These are phyloP conservation scores for Malus asiatica DNA, from an alignment of 306 rosid species.

Conservation along the genomic window DNA sequence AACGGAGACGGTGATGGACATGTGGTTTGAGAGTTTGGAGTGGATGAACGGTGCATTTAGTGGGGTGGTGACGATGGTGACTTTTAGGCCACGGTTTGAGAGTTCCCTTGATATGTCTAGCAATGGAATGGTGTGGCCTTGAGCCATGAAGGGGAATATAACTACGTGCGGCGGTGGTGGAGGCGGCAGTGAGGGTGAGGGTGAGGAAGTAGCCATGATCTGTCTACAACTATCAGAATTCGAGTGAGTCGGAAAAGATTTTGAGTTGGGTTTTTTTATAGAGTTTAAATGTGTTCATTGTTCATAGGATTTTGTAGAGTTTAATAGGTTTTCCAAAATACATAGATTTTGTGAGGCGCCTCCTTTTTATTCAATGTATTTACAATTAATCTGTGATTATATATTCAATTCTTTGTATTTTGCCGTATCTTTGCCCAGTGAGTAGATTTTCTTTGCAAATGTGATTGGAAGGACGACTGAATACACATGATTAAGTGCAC, in stretches of 20 bases:
- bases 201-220: neutral
- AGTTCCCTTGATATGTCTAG: slow-evolving; percentile 20
- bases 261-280: neutral
- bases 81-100: slow-evolving; percentile 2
- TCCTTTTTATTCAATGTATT: neutral
- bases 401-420: neutral
- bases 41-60: slow-evolving; percentile 14
- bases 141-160: slow-evolving; percentile 27
- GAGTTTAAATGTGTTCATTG: neutral
- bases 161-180: neutral
- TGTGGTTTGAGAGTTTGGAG: neutral
- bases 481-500: neutral
- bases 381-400: neutral
- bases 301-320: neutral
- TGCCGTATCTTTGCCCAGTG: neutral
- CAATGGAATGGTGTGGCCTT: slow-evolving; percentile 29
- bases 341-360: neutral
- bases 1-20: neutral
- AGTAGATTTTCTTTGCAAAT: neutral
- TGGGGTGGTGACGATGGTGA: slow-evolving; percentile 21
- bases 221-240: neutral
- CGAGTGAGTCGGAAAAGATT: neutral
- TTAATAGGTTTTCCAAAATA: neutral
- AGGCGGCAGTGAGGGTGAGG: neutral
- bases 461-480: neutral